Conservation (phyloP, 352 stramenopile species). For the Thalassiosira livingstoniorum region DNA sequence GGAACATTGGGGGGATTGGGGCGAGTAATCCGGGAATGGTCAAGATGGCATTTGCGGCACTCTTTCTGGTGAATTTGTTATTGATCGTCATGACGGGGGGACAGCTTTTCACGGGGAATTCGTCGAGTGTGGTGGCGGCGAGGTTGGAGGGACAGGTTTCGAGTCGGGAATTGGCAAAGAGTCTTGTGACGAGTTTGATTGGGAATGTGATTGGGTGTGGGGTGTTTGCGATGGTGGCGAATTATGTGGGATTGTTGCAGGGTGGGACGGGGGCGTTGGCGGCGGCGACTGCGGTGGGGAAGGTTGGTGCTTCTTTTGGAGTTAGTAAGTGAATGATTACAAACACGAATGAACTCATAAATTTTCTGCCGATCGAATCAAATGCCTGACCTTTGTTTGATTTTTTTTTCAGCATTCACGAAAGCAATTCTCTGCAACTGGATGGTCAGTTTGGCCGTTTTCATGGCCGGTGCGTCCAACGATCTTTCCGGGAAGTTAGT, state of each 20-base stretch:
- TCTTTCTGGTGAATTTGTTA: slow-evolving; percentile 75
- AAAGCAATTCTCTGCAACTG: slow-evolving; percentile 62
- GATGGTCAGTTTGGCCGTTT: slow-evolving; percentile 64
- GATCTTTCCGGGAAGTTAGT: slow-evolving; percentile 47
- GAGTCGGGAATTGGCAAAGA: slow-evolving; percentile 50
- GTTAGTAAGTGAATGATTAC: too few relatives aligned
- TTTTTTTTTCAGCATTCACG: slow-evolving; percentile 26
- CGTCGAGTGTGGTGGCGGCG: slow-evolving; percentile 60
- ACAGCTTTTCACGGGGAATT: slow-evolving; percentile 80
- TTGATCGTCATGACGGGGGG: slow-evolving; percentile 69
- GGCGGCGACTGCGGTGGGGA: slow-evolving; percentile 19
- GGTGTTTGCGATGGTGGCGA: slow-evolving; percentile 33
- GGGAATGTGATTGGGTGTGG: slow-evolving; percentile 72
- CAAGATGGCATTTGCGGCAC: slow-evolving; percentile 47
- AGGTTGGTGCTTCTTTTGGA: slow-evolving; percentile 40
- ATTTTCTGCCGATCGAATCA: too few relatives aligned
- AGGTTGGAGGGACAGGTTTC: slow-evolving; percentile 62
- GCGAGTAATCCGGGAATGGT: slow-evolving; percentile 41
- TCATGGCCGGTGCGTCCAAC: slow-evolving; percentile 36
- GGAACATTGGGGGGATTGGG: slow-evolving; percentile 36
- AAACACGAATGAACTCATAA: too few relatives aligned
- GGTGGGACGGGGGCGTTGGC: slow-evolving; percentile 41
- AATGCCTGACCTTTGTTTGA: too few relatives aligned
- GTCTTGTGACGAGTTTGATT: slow-evolving; percentile 53
- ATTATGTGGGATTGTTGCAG: slow-evolving; percentile 46